Conservation (phyloP, 1,284 basidiomycete species). For the Trametes polyzona region DNA sequence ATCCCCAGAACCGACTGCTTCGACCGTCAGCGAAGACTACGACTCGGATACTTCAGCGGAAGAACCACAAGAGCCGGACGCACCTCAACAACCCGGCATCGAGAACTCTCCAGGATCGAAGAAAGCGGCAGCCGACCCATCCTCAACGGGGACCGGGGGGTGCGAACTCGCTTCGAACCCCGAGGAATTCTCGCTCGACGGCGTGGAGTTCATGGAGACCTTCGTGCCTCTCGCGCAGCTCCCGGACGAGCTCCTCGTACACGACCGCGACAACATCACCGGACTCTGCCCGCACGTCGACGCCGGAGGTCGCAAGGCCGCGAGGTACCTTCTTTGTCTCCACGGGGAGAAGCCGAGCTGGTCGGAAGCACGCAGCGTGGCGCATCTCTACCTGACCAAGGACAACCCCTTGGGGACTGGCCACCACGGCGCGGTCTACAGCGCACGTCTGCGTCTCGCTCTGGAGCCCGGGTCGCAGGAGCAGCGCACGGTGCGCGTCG, state of each 20-base stretch:
- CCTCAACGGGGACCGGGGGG: no score
- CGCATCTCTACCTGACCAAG: conserved; percentile 33
- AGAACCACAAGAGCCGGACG: no score
- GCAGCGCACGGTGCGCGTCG: conserved; percentile 36
- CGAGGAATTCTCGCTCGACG: conserved; percentile 9
- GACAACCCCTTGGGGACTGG: conserved; percentile 37
- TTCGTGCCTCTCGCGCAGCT: conserved; percentile 38
- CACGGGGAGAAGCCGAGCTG: background rate
- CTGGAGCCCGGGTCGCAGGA: conserved; percentile 32
- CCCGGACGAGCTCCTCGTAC: conserved; percentile 39
- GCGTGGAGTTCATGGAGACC: conserved; percentile 37
- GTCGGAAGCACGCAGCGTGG: conserved; percentile 10
- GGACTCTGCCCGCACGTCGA: background rate
- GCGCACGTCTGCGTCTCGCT: conserved; percentile 38
- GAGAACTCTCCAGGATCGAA: no score
- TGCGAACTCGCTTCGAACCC: no score
- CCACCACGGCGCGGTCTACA: conserved; percentile 40
- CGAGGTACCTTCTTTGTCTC: conserved; percentile 22
- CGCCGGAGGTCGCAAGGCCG: conserved; percentile 30
- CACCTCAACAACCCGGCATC: no score
- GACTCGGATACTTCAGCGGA: no score
- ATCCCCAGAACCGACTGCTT: no score
- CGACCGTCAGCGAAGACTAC: no score
- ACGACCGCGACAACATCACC: conserved; percentile 28
- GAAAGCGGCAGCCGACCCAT: no score